Evolutionary conservation across 139 green algal genomes (phyloP).

Genomic region (Axilococcus clingmanii): DNA sequence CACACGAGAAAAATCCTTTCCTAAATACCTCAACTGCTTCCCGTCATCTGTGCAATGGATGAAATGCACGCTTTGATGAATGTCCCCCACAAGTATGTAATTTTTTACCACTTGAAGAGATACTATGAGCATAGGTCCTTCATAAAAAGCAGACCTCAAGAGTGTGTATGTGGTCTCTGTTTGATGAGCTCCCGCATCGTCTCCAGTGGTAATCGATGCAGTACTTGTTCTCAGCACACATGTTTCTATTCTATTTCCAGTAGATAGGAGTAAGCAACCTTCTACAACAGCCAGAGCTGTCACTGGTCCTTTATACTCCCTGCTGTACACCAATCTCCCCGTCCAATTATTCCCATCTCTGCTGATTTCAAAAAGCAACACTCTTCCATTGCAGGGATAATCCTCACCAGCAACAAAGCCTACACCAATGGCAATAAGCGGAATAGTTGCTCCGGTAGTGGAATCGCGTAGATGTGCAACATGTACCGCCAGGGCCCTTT

Average conservation of each 20-base stretch:
- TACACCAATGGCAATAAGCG: slow-evolving; percentile 49
- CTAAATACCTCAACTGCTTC: slow-evolving; percentile 40
- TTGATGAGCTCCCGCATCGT: background rate
- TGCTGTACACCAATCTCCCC: slow-evolving; percentile 6
- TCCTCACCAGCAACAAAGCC: slow-evolving; percentile 61
- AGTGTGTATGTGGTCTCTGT: background rate
- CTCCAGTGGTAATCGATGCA: background rate
- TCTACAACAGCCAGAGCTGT: slow-evolving; percentile 29
- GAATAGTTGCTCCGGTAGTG: slow-evolving; percentile 24
- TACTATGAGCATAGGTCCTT: slow-evolving; percentile 56
- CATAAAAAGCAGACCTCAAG: slow-evolving; percentile 60
- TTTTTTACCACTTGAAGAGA: slow-evolving; percentile 69
- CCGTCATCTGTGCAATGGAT: slow-evolving; percentile 55
- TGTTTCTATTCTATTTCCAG: slow-evolving; percentile 52
- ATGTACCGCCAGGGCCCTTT: slow-evolving; percentile 37
- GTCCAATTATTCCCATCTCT: background rate
- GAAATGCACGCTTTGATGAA: slow-evolving; percentile 59
- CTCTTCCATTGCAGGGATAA: slow-evolving; percentile 61
- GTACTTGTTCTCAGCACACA: slow-evolving; percentile 23
- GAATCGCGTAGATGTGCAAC: slow-evolving; percentile 39
- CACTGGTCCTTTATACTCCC: slow-evolving; percentile 44
- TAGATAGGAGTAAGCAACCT: slow-evolving; percentile 47
- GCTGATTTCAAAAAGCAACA: slow-evolving; percentile 63
- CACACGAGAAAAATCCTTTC: slow-evolving; percentile 58
- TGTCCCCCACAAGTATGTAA: slow-evolving; percentile 71